These are phyloP conservation scores for Fusarium xyrophilum DNA, from an alignment of 2,329 filamentous ascomycete species.

Conservation along the genomic window DNA sequence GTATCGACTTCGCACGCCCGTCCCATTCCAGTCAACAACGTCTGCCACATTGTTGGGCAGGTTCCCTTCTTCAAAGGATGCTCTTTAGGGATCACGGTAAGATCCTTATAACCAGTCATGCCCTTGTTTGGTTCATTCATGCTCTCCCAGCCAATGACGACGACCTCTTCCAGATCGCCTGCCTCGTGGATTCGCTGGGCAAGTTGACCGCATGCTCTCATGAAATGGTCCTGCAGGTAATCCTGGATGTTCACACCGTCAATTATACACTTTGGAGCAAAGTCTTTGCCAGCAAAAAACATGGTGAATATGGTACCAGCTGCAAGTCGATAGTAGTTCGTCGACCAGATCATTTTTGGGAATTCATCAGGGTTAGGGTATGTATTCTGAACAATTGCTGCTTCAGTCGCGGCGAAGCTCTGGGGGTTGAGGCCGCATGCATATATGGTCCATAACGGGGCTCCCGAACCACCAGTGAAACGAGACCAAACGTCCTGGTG, in stretches of 20 bases:
- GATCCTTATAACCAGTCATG: conserved; percentile 80
- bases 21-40: conserved; percentile 89
- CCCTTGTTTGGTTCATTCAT: conserved; percentile 95
- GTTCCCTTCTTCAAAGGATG: conserved; percentile 93
- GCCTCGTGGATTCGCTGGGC: conserved; percentile 87
- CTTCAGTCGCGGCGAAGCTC: conserved; percentile 84
- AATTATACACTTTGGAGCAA: conserved; percentile 95
- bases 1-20: conserved; percentile 87
- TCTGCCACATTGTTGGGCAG: conserved; percentile 92
- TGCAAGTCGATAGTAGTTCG: conserved; percentile 89
- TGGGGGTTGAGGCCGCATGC: conserved; percentile 89
- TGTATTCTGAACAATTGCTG: conserved; percentile 93
- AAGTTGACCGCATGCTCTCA: conserved; percentile 79
- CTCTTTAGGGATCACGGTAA: conserved; percentile 81
- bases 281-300: conserved; percentile 89
- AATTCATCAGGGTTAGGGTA: conserved; percentile 84
- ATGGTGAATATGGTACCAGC: conserved; percentile 92
- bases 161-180: conserved; percentile 83
- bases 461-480: conserved; percentile 91
- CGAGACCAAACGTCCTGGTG: conserved; percentile 99
- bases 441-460: conserved; percentile 97
- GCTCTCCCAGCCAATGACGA: conserved; percentile 95
- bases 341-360: conserved; percentile 99
- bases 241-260: conserved; percentile 96
- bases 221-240: conserved; percentile 86